Evolutionary conservation across 306 rosid genomes (phyloP).

Genomic region (Medicago lupulina): DNA sequence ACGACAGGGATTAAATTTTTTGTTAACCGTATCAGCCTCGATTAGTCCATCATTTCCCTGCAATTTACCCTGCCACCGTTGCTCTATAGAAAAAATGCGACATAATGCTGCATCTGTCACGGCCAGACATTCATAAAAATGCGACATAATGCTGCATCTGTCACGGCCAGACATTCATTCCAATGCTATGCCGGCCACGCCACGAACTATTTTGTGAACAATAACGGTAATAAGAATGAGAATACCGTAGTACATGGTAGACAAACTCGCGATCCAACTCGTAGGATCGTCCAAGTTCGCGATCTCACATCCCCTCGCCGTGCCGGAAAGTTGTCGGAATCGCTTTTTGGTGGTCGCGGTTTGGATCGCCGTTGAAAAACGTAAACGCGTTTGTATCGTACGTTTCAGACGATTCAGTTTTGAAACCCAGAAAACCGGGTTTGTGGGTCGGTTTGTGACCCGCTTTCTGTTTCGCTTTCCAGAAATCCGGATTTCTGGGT

Average conservation of each 20-base stretch:
- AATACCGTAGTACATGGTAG: not conserved
- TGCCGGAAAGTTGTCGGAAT: too few relatives aligned
- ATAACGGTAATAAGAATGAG: not conserved
- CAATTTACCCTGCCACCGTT: not conserved
- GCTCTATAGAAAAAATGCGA: not conserved
- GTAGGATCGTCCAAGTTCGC: too few relatives aligned
- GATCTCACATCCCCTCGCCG: too few relatives aligned
- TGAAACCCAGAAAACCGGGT: too few relatives aligned
- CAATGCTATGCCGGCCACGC: not conserved
- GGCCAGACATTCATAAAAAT: slow-evolving; percentile 10
- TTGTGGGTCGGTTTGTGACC: too few relatives aligned
- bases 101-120: not conserved
- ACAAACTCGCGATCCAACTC: too few relatives aligned
- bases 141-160: not conserved
- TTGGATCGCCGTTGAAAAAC: too few relatives aligned
- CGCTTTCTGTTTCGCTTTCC: too few relatives aligned
- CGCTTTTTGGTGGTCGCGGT: too few relatives aligned
- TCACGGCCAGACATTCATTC: not conserved
- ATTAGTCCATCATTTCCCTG: not conserved
- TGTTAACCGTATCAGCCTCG: slow-evolving; percentile 3
- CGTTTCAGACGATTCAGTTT: too few relatives aligned
- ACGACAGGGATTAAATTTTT: not conserved
- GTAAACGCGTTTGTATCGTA: too few relatives aligned
- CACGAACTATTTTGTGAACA: not conserved
- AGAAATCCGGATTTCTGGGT: too few relatives aligned